Base-by-base conservation (phyloP, 352 stramenopile species). In the Globisporangium nagaii region DNA sequence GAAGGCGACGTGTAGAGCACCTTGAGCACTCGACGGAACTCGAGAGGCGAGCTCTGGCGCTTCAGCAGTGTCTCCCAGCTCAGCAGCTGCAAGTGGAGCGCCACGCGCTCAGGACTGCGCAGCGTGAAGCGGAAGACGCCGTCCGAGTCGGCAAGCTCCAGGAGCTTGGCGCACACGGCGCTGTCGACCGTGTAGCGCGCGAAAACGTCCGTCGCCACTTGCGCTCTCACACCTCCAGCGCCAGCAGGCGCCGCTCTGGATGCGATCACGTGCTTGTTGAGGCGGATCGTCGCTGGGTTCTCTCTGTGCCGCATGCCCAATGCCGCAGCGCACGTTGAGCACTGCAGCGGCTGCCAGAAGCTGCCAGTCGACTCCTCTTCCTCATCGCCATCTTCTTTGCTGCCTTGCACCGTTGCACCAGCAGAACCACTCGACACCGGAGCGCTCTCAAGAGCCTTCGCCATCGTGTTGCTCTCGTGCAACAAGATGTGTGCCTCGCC, bases 51-150 rank as follows among this genome's bases (percentile, higher is more conserved):
- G 35, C 51, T 37, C 6, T 66, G 49, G 13, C 51, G 48, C 27
- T 77, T 70, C 25, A 88, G 64, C 68, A 75, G 84, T 3, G 76
- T 79, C 27, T 92, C 79, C 81, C 81, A 92, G 55, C 71, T 85
- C 10, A 92, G 58, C 28, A 92, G 47, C 47, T 92, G 81, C 44
- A 90, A 27, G 35, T 42, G 47, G 22, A 42, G 45, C 4, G 44
- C 27, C 19, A 50, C 41, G 4, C 53, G 10, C 17, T 39, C 51
- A 11, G 45, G 12, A 28, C 58, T 9, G 19, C 53, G 20, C 44
- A 92, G 49, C 0, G 68, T 15, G 43, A 83, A 93, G 9, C 77
- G 79, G 43, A 93, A 93, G 12, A 86, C 64, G 4, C 83, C 83
- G 25, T 90, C 78, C 10, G 78, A 75, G 40, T 93, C 83, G 15